These are phyloP conservation scores for Geotrichum bryndzae DNA, from an alignment of 1,139 yeast genomes.

Conservation along the genomic window DNA sequence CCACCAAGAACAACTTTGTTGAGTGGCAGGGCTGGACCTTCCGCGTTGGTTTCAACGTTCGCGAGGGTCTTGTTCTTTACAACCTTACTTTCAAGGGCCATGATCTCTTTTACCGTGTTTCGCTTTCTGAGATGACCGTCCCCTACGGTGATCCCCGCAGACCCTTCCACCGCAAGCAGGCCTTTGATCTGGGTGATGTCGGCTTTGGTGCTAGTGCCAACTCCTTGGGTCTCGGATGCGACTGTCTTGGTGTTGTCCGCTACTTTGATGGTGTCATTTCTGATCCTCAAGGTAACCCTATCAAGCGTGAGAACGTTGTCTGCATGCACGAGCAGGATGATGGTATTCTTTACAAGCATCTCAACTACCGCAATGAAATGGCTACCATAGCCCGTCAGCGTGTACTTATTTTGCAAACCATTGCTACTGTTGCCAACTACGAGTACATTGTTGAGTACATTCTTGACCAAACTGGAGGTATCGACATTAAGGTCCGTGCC, in stretches of 20 bases:
- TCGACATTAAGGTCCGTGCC: slow-evolving; percentile 78
- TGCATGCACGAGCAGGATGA: slow-evolving; percentile 89
- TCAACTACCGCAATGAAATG: slow-evolving; percentile 68
- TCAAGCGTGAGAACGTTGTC: slow-evolving; percentile 61
- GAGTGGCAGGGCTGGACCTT: slow-evolving; percentile 90
- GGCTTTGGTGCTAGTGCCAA: slow-evolving; percentile 81
- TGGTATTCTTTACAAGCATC: slow-evolving; percentile 76
- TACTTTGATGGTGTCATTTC: slow-evolving; percentile 64
- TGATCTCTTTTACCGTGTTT: slow-evolving; percentile 68
- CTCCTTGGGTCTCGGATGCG: slow-evolving; percentile 71
- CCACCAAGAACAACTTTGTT: slow-evolving; percentile 51
- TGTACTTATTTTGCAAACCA: slow-evolving; percentile 75
- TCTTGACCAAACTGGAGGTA: slow-evolving; percentile 75
- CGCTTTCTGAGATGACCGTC: slow-evolving; percentile 84
- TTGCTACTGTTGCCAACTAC: slow-evolving; percentile 85
- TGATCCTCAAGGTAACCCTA: slow-evolving; percentile 59
- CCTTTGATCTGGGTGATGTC: slow-evolving; percentile 85
- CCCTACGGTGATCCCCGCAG: slow-evolving; percentile 90
- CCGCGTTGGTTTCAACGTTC: slow-evolving; percentile 62
- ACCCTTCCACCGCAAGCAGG: slow-evolving; percentile 87
- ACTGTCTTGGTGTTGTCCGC: slow-evolving; percentile 79
- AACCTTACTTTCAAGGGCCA: slow-evolving; percentile 77
- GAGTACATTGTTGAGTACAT: slow-evolving; percentile 73
- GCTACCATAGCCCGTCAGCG: slow-evolving; percentile 80
- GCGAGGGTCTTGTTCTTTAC: slow-evolving; percentile 80